phyloP scores from a whole-genome alignment of 1,284 basidiomycete genomes.

The Inonotus obliquus region DNA sequence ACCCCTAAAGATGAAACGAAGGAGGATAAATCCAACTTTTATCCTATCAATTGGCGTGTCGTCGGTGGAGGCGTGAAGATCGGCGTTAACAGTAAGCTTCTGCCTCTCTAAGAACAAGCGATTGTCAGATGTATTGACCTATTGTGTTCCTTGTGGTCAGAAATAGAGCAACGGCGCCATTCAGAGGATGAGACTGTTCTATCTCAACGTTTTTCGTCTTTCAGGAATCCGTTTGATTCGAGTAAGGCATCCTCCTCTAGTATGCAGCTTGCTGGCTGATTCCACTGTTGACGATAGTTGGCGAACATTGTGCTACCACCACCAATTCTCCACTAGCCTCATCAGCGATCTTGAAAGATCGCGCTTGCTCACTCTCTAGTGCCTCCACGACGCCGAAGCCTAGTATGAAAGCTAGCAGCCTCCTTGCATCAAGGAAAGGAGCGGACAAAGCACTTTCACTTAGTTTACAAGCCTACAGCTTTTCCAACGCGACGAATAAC shows the following conservation, averaged over 20 bases:
- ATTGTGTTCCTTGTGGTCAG: not conserved
- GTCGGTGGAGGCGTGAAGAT: conserved; percentile 15
- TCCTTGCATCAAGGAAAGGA: not conserved
- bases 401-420: not conserved
- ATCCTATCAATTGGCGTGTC: conserved; percentile 16
- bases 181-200: conserved; percentile 1
- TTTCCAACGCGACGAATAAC: not conserved
- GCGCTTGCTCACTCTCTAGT: not conserved
- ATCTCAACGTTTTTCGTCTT: not conserved
- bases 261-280: not conserved
- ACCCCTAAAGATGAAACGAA: not conserved
- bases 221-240: not conserved
- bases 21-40: conserved; percentile 4
- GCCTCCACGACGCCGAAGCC: not conserved
- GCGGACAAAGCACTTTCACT: conserved; percentile 6
- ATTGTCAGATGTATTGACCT: not conserved
- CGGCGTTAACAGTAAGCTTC: not conserved
- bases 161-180: conserved; percentile 1
- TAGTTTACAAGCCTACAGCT: conserved; percentile 5
- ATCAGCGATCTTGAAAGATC: not conserved
- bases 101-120: not conserved
- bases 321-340: not conserved
- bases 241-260: not conserved
- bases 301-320: not conserved
- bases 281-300: not conserved